phyloP scores from a whole-genome alignment of 2,329 filamentous ascomycete genomes.

The Sporothrix luriei region DNA sequence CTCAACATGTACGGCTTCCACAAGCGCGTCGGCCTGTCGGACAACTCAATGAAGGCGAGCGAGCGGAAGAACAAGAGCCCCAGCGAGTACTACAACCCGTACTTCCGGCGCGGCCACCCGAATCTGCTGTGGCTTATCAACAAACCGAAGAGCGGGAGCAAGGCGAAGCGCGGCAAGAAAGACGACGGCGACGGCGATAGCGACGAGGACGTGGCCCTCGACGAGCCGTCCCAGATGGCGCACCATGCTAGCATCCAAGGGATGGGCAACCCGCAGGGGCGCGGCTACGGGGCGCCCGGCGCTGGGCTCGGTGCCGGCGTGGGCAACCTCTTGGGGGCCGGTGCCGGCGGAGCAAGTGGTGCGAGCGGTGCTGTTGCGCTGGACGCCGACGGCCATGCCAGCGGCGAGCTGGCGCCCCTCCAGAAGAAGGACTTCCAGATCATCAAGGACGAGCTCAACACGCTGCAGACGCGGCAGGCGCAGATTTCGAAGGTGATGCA shows the following conservation, averaged over 20 bases:
- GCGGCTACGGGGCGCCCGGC: conserved; percentile 45
- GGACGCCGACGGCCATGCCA: conserved; percentile 37
- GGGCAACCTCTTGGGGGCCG: not conserved
- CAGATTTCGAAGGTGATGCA: conserved; percentile 82
- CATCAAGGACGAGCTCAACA: conserved; percentile 77
- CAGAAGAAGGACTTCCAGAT: conserved; percentile 74
- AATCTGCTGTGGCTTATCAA: conserved; percentile 95
- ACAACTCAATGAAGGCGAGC: conserved; percentile 96
- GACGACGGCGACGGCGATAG: conserved; percentile 70
- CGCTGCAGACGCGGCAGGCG: conserved; percentile 82
- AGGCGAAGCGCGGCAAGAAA: conserved; percentile 62
- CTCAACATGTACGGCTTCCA: conserved; percentile 98
- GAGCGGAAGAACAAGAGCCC: conserved; percentile 97
- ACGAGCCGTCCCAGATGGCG: conserved; percentile 45
- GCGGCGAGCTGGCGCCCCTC: conserved; percentile 50
- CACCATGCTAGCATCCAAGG: conserved; percentile 37
- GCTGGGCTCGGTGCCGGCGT: conserved; percentile 26
- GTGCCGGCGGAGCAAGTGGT: conserved; percentile 33
- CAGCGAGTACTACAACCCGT: conserved; percentile 96
- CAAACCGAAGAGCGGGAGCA: conserved; percentile 77
- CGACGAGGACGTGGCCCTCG: conserved; percentile 68
- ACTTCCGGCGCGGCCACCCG: conserved; percentile 89
- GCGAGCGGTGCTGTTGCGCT: not conserved
- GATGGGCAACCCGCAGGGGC: conserved; percentile 31
- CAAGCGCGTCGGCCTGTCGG: conserved; percentile 88